phyloP scores from a whole-genome alignment of 148 eudicot genomes.

The Vaccinium corymbosum region DNA sequence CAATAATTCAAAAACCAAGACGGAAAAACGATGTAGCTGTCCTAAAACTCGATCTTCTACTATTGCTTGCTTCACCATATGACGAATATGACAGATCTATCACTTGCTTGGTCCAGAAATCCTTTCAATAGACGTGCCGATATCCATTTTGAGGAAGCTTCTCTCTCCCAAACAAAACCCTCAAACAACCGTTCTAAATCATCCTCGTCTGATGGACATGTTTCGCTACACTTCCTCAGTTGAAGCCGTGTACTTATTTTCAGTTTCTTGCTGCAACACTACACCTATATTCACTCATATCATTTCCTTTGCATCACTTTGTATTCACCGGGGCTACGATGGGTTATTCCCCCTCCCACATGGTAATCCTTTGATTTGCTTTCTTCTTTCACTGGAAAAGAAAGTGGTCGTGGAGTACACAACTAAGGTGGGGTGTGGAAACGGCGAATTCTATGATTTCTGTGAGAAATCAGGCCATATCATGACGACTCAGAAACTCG shows the following conservation, averaged over 20 bases:
- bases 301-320: background rate
- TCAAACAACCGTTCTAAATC: background rate
- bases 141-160: background rate
- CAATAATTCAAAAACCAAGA: background rate
- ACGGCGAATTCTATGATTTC: background rate
- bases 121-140: background rate
- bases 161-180: background rate
- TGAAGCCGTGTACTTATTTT: background rate
- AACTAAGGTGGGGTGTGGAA: background rate
- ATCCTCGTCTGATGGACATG: background rate
- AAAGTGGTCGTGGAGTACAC: background rate
- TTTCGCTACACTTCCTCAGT: background rate
- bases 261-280: background rate
- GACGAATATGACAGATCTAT: background rate
- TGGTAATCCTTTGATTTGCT: too few species aligned
- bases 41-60: background rate
- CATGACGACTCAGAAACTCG: slow-evolving; percentile 44
- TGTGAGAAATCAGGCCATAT: slow-evolving; percentile 17
- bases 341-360: background rate
- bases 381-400: background rate
- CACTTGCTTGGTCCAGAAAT: background rate
- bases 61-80: background rate
- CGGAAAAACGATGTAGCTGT: background rate
- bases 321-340: background rate
- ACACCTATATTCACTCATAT: background rate